These are phyloP conservation scores for Mycena rosella DNA, from an alignment of 768 basidiomycete species.

Conservation along the genomic window DNA sequence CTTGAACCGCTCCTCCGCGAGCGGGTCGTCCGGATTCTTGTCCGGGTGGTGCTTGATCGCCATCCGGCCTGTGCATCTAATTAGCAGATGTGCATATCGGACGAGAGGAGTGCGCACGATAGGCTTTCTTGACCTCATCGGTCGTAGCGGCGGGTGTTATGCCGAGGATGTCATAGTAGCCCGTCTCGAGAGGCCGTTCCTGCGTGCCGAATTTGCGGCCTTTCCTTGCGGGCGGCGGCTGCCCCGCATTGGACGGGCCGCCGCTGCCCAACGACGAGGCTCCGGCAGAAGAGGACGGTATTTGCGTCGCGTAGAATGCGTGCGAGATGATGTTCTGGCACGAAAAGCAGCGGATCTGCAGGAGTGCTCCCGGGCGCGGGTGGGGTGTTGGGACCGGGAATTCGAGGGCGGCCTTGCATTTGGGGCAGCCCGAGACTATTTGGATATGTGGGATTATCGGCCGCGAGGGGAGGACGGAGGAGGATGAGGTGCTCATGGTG, in stretches of 20 bases:
- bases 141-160: constrained; percentile 79
- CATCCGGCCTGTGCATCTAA: constrained; percentile 67
- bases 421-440: constrained; percentile 63
- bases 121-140: constrained; percentile 93
- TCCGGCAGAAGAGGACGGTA: constrained; percentile 47
- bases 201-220: constrained; percentile 90
- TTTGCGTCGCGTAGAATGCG: constrained; percentile 76
- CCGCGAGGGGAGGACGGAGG: constrained; percentile 70
- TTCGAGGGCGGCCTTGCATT: constrained; percentile 70
- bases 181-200: constrained; percentile 88
- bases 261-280: constrained; percentile 35
- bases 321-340: constrained; percentile 74
- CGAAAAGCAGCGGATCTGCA: constrained; percentile 77
- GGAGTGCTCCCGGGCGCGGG: constrained; percentile 67
- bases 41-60: constrained; percentile 95
- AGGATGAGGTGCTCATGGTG: constrained; percentile 59
- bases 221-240: constrained; percentile 52
- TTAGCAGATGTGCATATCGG: constrained; percentile 6
- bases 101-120: constrained; percentile 64
- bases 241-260: constrained; percentile 39
- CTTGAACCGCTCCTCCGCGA: constrained; percentile 90
- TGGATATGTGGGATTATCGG: constrained; percentile 75
- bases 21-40: constrained; percentile 88
- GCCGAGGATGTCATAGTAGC: constrained; percentile 91
- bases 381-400: constrained; percentile 74